Evolutionary conservation across 208 protist genomes (phyloP).

Genomic region (Trypanosomatidae sp.): DNA sequence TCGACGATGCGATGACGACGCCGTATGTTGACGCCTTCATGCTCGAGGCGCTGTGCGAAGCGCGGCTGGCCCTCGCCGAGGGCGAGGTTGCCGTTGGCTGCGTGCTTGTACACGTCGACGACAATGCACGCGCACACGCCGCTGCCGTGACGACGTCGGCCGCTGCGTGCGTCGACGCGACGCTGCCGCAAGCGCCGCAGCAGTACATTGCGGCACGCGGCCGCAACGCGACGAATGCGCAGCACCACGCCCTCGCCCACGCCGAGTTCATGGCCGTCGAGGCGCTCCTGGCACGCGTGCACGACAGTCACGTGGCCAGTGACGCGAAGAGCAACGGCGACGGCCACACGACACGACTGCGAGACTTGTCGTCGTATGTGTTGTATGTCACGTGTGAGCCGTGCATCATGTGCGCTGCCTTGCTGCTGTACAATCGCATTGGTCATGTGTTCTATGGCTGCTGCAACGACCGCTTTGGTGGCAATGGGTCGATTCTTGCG

Average conservation of each 20-base stretch:
- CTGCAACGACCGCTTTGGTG: constrained; percentile 91
- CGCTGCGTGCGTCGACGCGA: constrained; percentile 3
- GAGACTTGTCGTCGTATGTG: constrained; percentile 38
- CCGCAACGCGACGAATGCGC: constrained; percentile 86
- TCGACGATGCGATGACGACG: constrained; percentile 4
- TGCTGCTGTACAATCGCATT: constrained; percentile 68
- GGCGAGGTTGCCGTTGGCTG: constrained; percentile 94
- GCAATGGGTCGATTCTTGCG: constrained; percentile 81
- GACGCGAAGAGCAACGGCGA: not conserved
- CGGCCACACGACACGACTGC: not conserved
- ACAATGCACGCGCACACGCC: constrained; percentile 5
- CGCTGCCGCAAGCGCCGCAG: not conserved
- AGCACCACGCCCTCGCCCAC: constrained; percentile 75
- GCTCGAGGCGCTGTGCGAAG: constrained; percentile 43
- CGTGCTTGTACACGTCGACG: constrained; percentile 57
- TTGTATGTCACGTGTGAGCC: constrained; percentile 94
- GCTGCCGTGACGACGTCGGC: not conserved
- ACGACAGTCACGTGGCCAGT: not conserved
- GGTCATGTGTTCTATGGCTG: constrained; percentile 85
- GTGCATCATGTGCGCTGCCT: constrained; percentile 93
- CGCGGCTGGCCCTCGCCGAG: constrained; percentile 25
- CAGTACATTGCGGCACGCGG: constrained; percentile 14
- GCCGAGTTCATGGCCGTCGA: constrained; percentile 83
- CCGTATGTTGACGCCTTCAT: constrained; percentile 61
- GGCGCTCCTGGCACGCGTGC: constrained; percentile 9